phyloP scores from a whole-genome alignment of 306 rosid species.

The Prunus armeniaca region DNA sequence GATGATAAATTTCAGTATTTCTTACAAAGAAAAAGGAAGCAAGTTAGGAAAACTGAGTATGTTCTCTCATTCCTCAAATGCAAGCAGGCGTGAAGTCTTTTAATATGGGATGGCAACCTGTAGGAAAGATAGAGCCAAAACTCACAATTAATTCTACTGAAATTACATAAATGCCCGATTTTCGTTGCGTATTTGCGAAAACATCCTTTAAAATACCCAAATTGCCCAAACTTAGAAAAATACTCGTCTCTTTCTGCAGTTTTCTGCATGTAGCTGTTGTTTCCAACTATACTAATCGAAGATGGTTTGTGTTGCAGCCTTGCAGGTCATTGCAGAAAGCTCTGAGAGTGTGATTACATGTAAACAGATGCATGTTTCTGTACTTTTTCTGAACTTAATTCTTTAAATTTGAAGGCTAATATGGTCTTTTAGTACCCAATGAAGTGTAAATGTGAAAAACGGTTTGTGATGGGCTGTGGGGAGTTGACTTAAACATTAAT shows the following conservation, averaged over 20 bases:
- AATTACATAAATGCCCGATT: constrained; percentile 57
- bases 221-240: neutral
- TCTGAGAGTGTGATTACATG: neutral
- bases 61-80: constrained; percentile 19
- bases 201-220: constrained; percentile 12
- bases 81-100: constrained; percentile 26
- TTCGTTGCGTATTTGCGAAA: constrained; percentile 16
- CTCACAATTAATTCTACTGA: constrained; percentile 21
- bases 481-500: constrained; percentile 39
- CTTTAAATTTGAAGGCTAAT: constrained; percentile 21
- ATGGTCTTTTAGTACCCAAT: constrained; percentile 34
- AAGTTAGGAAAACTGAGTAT: constrained; percentile 23
- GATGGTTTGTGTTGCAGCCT: neutral
- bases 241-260: neutral
- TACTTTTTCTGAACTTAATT: constrained; percentile 3
- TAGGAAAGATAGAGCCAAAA: constrained; percentile 49
- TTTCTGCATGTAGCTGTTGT: neutral
- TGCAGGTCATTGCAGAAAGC: constrained; percentile 1
- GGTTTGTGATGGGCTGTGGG: constrained; percentile 21
- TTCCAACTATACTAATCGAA: neutral
- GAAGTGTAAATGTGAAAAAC: constrained; percentile 36
- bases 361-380: neutral
- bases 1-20: constrained; percentile 14
- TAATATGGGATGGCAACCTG: constrained; percentile 39
- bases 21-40: constrained; percentile 19